phyloP scores from a whole-genome alignment of 352 stramenopile genomes.

The Plasmopara muralis region DNA sequence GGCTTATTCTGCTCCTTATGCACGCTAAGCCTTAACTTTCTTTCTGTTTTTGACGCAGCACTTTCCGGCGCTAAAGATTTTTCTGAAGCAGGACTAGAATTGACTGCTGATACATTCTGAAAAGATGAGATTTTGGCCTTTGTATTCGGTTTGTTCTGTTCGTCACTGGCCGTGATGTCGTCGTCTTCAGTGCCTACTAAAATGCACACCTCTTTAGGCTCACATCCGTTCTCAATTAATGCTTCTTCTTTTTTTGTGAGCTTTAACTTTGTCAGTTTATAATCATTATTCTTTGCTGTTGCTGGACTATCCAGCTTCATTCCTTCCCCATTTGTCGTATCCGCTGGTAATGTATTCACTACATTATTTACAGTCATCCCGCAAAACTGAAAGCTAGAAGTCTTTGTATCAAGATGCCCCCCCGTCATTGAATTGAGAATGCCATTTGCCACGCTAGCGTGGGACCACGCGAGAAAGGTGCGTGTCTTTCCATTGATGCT shows the following conservation, averaged over 20 bases:
- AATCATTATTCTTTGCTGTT: slow-evolving; percentile 1
- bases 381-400: not conserved
- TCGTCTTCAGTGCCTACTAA: slow-evolving; percentile 9
- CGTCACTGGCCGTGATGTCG: slow-evolving; percentile 9
- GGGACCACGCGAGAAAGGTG: slow-evolving; percentile 20
- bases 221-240: slow-evolving; percentile 7
- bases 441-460: not conserved
- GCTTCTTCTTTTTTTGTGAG: not conserved
- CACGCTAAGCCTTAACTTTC: not conserved
- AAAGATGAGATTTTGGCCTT: slow-evolving; percentile 1
- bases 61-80: not conserved
- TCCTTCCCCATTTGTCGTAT: slow-evolving; percentile 5
- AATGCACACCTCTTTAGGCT: slow-evolving; percentile 9
- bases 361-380: not conserved
- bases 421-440: slow-evolving; percentile 1
- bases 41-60: not conserved
- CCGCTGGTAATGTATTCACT: not conserved
- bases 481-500: slow-evolving; percentile 16
- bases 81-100: not conserved
- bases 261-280: not conserved
- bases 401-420: not conserved
- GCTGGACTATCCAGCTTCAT: not conserved
- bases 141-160: slow-evolving; percentile 6
- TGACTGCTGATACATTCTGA: not conserved
- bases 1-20: slow-evolving; percentile 5